These are phyloP conservation scores for Nigrograna mackinnonii DNA, from an alignment of 2,329 filamentous ascomycete genomes.

Conservation along the genomic window DNA sequence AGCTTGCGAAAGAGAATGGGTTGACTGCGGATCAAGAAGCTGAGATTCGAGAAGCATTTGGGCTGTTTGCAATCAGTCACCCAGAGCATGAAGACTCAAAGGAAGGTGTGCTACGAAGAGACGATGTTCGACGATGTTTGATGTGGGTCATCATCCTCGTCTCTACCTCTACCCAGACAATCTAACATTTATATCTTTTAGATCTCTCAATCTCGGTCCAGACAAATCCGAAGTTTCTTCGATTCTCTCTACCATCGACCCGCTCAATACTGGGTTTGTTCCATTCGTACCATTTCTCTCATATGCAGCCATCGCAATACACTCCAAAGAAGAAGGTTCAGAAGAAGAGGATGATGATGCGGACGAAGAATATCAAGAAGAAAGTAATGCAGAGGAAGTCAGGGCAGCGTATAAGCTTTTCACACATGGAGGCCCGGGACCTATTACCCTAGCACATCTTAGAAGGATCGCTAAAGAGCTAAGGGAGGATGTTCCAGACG, in stretches of 20 bases:
- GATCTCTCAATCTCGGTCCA: constrained; percentile 80
- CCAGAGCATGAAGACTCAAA: constrained; percentile 71
- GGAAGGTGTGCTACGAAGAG: constrained; percentile 45
- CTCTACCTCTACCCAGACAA: neutral
- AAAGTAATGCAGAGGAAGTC: constrained; percentile 65
- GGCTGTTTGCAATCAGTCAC: constrained; percentile 65
- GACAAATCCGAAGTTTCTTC: constrained; percentile 69
- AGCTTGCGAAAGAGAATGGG: constrained; percentile 90
- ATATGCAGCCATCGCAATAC: constrained; percentile 84
- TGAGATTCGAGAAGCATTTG: constrained; percentile 90
- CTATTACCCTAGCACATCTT: constrained; percentile 82
- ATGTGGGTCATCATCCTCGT: constrained; percentile 47
- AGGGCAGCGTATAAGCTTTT: constrained; percentile 84
- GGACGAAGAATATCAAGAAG: constrained; percentile 39
- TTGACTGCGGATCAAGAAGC: constrained; percentile 81
- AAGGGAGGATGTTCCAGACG: constrained; percentile 82
- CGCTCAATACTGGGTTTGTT: constrained; percentile 76
- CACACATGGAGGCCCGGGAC: constrained; percentile 58
- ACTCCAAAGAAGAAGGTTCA: constrained; percentile 40
- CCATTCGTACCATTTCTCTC: constrained; percentile 82
- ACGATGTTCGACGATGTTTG: constrained; percentile 52
- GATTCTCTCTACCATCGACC: constrained; percentile 81
- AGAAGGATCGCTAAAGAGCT: constrained; percentile 77
- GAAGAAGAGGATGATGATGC: constrained; percentile 48
- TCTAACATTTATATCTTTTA: constrained; percentile 37